A percentile compares a stretch with the other conserved stretches of the same genome.
phyloP scores from a whole-genome alignment of 768 basidiomycete genomes.

The Leccinum uliginosum region DNA sequence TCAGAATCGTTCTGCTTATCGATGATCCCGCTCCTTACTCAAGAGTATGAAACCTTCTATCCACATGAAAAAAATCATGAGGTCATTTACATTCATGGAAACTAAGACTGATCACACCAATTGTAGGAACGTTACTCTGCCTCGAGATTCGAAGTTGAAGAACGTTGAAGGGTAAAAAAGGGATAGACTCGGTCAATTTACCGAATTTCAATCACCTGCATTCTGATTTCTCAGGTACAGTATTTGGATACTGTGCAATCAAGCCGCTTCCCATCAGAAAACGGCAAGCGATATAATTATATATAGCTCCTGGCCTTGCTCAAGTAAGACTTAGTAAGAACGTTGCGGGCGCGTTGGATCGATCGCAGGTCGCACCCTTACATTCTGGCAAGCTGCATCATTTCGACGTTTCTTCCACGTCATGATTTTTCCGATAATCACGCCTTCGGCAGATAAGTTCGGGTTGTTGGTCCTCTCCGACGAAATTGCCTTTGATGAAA shows the following conservation, averaged over 20 bases:
- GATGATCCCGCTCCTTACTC: neutral
- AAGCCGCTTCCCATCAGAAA: neutral
- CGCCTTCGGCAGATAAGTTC: neutral
- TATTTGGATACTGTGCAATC: neutral
- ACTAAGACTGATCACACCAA: neutral
- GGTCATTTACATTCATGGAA: neutral
- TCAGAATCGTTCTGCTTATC: neutral
- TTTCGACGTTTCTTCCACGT: neutral
- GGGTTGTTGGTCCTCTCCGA: slow-evolving; percentile 13
- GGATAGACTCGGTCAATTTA: neutral
- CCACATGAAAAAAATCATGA: neutral
- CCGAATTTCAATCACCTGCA: neutral
- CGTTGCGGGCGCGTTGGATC: neutral
- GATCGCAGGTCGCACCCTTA: neutral
- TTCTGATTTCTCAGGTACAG: neutral
- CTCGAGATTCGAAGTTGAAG: neutral
- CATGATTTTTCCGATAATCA: slow-evolving; percentile 5
- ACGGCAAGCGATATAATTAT: neutral
- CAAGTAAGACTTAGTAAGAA: neutral
- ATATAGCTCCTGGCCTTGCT: neutral
- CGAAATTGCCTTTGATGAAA: slow-evolving; percentile 48
- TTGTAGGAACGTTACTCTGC: neutral
- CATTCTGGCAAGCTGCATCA: neutral
- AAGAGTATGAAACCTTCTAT: neutral
- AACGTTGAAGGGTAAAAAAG: neutral